Percentiles rank a stretch among this genome's conserved stretches.
phyloP scores from a whole-genome alignment of 768 basidiomycete genomes.

The Coprinellus micaceus region DNA sequence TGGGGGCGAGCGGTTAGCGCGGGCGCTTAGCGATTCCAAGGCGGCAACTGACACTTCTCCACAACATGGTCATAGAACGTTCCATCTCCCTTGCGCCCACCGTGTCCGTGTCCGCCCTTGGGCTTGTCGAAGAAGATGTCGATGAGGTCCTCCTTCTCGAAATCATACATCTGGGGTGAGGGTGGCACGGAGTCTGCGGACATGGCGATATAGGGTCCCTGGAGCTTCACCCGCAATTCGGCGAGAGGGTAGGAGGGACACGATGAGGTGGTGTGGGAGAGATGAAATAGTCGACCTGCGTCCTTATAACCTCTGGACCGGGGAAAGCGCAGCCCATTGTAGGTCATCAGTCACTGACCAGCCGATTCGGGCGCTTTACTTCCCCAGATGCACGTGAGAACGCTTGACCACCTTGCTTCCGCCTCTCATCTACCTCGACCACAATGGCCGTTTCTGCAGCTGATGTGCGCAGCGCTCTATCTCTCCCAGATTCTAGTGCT shows the following conservation, averaged over 20 bases:
- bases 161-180: neutral
- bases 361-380: neutral
- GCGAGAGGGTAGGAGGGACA: neutral
- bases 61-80: constrained; percentile 51
- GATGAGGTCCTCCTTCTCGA: constrained; percentile 1
- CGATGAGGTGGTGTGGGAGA: neutral
- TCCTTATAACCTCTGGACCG: no score
- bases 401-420: constrained; percentile 28
- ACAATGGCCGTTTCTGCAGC: constrained; percentile 68
- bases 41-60: constrained; percentile 28
- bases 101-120: neutral
- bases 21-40: neutral
- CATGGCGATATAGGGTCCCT: neutral
- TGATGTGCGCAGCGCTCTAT: constrained; percentile 83
- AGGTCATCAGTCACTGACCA: neutral
- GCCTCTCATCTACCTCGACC: constrained; percentile 14
- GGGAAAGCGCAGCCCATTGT: no score
- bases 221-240: no score
- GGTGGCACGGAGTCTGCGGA: neutral
- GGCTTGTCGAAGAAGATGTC: constrained; percentile 4
- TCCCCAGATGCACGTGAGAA: neutral
- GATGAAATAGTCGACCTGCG: no score
- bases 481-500: constrained; percentile 46
- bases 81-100: constrained; percentile 10
- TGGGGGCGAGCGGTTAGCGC: neutral